Evolutionary conservation across 2,329 filamentous ascomycete genomes (phyloP), one percentile per base, ranked within the genome.

Genomic region (Pleurostoma richardsiae): DNA sequence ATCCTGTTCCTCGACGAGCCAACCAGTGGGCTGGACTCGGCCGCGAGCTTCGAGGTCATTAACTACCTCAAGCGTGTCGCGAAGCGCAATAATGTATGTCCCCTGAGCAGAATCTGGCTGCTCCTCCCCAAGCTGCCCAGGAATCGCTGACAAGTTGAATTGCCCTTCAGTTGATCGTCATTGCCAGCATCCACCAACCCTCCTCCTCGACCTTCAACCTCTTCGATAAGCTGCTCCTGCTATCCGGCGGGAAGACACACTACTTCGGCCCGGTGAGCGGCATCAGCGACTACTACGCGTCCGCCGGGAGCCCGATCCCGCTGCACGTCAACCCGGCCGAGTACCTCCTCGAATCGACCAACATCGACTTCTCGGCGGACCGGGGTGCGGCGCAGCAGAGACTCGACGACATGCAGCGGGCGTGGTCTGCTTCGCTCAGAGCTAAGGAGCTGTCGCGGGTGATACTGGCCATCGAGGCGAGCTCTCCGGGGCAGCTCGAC

Each of bases 151-250:
- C 42, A n/a, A 46, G 40, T 10, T 5, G 4, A 42, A n/a, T 4
- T 5, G 10, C 19, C 11, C 19, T 10, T 19, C 31, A 86, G 80
- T 72, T 94, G 49, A 81, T 94, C 49, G 81, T 94, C 30, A 82
- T 95, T 49, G 86, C 86, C 4, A 89, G 85, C 38, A 94, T 95
- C 51, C 90, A 95, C 61, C 90, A 95, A 59, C 90, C 90, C 0
- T 92, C 88, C 0, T 88, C 87, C 0, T 77, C 83, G 0, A 91
- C 86, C 0, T 95, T 90, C 56, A 77, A 85, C 51, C 77, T 90
- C 10, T 95, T 95, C 55, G 88, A 95, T 61, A 88, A 87, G 60
- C 70, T 95, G 0, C 69, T 88, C 36, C 74, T 95, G 2, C 73
- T 95, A 1, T 90, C 88, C 0, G 70, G 69, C 3, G 89, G 88